A percentile compares a stretch with the other conserved stretches of the same genome.
phyloP scores from a whole-genome alignment of 345 rosid genomes.

The Dimocarpus longan region DNA sequence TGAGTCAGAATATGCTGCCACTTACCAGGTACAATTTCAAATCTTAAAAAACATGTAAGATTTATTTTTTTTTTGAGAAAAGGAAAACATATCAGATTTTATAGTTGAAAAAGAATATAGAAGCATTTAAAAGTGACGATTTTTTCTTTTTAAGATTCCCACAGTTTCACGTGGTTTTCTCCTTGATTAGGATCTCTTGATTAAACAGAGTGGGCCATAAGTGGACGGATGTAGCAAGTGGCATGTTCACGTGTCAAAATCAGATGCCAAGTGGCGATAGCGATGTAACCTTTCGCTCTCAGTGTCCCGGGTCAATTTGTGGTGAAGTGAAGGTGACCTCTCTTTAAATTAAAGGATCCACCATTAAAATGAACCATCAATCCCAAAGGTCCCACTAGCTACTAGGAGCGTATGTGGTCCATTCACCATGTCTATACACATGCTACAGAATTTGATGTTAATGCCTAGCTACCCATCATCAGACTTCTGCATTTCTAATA shows the following conservation, averaged over 20 bases:
- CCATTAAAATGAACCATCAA: neutral
- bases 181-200: constrained; percentile 4
- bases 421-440: neutral
- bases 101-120: too few species aligned
- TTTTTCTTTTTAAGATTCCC: neutral
- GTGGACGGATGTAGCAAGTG: constrained; percentile 15
- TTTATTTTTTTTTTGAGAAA: too few species aligned
- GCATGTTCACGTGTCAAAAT: constrained; percentile 27
- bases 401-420: neutral
- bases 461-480: neutral
- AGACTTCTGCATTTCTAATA: neutral
- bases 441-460: neutral
- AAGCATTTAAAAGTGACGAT: too few species aligned
- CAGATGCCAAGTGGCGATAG: constrained; percentile 30
- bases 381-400: neutral
- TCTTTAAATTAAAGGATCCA: constrained; percentile 17
- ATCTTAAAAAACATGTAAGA: too few species aligned
- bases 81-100: too few species aligned
- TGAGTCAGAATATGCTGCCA: too few species aligned
- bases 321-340: constrained; percentile 21
- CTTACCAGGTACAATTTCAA: too few species aligned
- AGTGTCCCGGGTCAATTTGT: constrained; percentile 13
- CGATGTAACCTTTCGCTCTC: neutral
- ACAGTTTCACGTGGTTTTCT: constrained; percentile 10
- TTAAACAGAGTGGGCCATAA: neutral